These are phyloP conservation scores for Aspergillus hancockii DNA, from an alignment of 495 filamentous ascomycete species.

Conservation along the genomic window DNA sequence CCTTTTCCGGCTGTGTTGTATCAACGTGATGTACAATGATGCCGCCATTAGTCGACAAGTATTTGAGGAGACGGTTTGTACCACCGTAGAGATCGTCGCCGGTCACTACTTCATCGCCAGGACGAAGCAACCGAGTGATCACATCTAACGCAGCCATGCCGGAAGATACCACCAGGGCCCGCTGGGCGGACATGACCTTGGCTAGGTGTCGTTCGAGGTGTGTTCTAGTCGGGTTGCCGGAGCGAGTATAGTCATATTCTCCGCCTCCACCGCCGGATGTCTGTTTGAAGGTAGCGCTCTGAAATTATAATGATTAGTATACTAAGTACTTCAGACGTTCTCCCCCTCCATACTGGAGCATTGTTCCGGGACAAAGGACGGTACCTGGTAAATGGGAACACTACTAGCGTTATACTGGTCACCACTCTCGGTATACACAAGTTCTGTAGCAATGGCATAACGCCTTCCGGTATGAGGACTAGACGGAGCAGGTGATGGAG, in stretches of 20 bases:
- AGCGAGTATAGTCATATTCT: slow-evolving; percentile 98
- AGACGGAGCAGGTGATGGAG: slow-evolving; percentile 92
- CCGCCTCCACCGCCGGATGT: slow-evolving; percentile 70
- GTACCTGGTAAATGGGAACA: slow-evolving; percentile 90
- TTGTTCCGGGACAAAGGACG: slow-evolving; percentile 6
- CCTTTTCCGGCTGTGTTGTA: slow-evolving; percentile 72
- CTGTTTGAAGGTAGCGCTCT: slow-evolving; percentile 98
- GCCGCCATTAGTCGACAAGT: slow-evolving; percentile 78
- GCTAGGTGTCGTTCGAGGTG: slow-evolving; percentile 96
- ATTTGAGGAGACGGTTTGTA: slow-evolving; percentile 91
- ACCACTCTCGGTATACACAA: slow-evolving; percentile 91
- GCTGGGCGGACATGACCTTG: slow-evolving; percentile 95
- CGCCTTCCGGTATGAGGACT: slow-evolving; percentile 79
- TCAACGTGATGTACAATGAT: slow-evolving; percentile 97
- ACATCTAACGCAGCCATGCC: slow-evolving; percentile 98
- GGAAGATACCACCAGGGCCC: slow-evolving; percentile 88
- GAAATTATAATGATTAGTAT: slow-evolving; percentile 17
- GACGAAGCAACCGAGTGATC: slow-evolving; percentile 88
- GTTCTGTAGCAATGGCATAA: slow-evolving; percentile 91
- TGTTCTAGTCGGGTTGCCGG: slow-evolving; percentile 93
- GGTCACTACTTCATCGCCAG: slow-evolving; percentile 95
- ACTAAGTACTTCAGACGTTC: not conserved
- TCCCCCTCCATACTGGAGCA: not conserved
- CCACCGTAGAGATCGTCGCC: slow-evolving; percentile 97
- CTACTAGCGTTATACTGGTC: slow-evolving; percentile 96